Base-by-base conservation (phyloP, 805 yeast genomes). In the Suhomyces xylopsoci region DNA sequence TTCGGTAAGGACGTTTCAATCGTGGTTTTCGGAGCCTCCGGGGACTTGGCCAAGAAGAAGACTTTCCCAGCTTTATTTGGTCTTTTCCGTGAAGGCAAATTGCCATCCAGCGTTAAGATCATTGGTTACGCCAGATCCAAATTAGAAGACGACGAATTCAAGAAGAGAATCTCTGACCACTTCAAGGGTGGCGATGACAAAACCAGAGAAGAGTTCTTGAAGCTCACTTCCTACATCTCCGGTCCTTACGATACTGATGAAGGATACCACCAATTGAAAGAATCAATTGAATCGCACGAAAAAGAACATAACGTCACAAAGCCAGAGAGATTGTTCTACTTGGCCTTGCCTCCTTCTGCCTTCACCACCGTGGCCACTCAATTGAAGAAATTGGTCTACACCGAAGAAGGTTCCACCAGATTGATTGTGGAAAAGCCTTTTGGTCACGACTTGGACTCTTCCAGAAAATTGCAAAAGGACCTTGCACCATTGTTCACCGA, bases 351-450 rank as follows among this genome's bases (percentile, higher is more conserved):
- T 17, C 99, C 99, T 32, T 84, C 91, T 9, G 96, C 87, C 40
- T 94, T 94, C 73, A 85, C 87, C 51, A 70, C 78, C 34, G 98
- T 93, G 45, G 90, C 94, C 48, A 71, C 76, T 46, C 82, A 88
- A 56, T 74, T 94, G 65, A 90, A 88, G 73, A 73, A 81, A 60
- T 70, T 81, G 63, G 81, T 82, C 58, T 88, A 91, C 69, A 83
- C 87, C 38, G 67, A 70, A 38, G 75, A 81, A 50, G 97, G 96
- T 50, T 65, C 79, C 51, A 58, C 90, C 36, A 83, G 97, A 69
- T 76, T 94, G 60, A 90, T 94, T 64, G 89, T 94, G 51, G 99
- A 94, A 76, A 94, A 94, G 78, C 99, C 99, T 40, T 94, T 94
- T 67, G 99, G 99, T 57, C 94, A 84, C 69, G 98, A 94, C 69